These are phyloP conservation scores for Selaginella tamariscina DNA, from an alignment of 75 land plant genomes.

Conservation along the genomic window DNA sequence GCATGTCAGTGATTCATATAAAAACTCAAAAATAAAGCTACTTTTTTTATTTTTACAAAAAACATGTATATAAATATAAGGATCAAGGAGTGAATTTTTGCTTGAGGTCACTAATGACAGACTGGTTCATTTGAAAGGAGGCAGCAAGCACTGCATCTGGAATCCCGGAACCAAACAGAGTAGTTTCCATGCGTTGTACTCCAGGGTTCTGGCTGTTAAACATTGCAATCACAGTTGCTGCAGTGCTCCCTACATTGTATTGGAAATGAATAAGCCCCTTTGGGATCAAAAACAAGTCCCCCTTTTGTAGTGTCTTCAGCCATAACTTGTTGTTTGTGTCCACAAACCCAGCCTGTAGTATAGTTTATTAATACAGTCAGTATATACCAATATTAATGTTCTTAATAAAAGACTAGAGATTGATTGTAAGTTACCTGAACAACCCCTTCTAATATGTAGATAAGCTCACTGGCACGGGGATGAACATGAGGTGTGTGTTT, in stretches of 20 bases:
- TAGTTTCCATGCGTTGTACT: background rate
- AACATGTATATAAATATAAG: too few species aligned
- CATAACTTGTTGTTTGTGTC: background rate
- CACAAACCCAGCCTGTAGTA: slow-evolving; percentile 10
- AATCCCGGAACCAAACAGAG: background rate
- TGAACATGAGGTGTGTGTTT: slow-evolving; percentile 10
- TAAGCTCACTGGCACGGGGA: slow-evolving; percentile 11
- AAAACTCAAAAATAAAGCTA: too few species aligned
- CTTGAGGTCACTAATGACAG: background rate
- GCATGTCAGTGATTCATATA: too few species aligned
- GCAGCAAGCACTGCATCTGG: background rate
- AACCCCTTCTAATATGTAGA: background rate
- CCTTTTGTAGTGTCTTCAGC: background rate
- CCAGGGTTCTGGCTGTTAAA: slow-evolving; percentile 11
- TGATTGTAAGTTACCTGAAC: too few species aligned
- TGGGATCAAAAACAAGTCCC: slow-evolving; percentile 5
- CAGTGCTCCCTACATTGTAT: background rate
- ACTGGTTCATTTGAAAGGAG: background rate
- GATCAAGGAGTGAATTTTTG: background rate
- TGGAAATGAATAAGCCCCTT: slow-evolving; percentile 3
- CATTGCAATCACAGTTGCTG: background rate
- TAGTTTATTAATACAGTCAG: too few species aligned
- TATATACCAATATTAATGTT: too few species aligned
- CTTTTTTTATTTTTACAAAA: too few species aligned
- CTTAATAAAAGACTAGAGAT: too few species aligned